Evolutionary conservation across 192 early-diverging fungal species (phyloP).

Genomic region (Umbelopsis sp.): DNA sequence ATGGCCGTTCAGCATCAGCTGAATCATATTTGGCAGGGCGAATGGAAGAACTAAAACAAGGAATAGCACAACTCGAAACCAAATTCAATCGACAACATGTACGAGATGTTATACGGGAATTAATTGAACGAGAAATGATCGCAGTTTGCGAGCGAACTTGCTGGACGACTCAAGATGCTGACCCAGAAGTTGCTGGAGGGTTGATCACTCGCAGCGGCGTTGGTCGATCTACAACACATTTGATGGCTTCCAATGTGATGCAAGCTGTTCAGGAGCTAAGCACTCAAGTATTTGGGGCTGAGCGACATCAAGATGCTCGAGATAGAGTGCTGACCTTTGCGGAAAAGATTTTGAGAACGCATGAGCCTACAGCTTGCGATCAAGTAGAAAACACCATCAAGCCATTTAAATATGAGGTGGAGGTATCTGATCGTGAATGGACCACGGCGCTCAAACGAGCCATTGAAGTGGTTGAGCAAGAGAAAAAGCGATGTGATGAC

Average conservation of each 20-base stretch:
- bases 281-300: constrained; percentile 74
- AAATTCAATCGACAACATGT: constrained; percentile 92
- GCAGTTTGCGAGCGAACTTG: constrained; percentile 87
- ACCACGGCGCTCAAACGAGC: constrained; percentile 78
- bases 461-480: constrained; percentile 67
- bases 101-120: constrained; percentile 76
- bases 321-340: constrained; percentile 75
- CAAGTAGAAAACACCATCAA: constrained; percentile 98
- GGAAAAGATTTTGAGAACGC: constrained; percentile 76
- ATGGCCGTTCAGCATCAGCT: constrained; percentile 87
- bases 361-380: constrained; percentile 85
- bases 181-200: constrained; percentile 77
- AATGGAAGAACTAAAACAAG: constrained; percentile 86
- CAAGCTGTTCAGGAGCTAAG: constrained; percentile 75
- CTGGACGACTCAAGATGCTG: constrained; percentile 75
- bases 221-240: constrained; percentile 83
- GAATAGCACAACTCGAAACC: constrained; percentile 86
- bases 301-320: constrained; percentile 76
- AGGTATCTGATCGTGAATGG: constrained; percentile 91
- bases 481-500: constrained; percentile 68
- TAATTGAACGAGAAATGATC: constrained; percentile 84
- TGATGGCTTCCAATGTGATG: constrained; percentile 83
- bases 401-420: constrained; percentile 95
- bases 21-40: constrained; percentile 92
- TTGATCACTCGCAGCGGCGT: constrained; percentile 89